phyloP scores from a whole-genome alignment of 345 rosid genomes.

The Populus pruinosa region DNA sequence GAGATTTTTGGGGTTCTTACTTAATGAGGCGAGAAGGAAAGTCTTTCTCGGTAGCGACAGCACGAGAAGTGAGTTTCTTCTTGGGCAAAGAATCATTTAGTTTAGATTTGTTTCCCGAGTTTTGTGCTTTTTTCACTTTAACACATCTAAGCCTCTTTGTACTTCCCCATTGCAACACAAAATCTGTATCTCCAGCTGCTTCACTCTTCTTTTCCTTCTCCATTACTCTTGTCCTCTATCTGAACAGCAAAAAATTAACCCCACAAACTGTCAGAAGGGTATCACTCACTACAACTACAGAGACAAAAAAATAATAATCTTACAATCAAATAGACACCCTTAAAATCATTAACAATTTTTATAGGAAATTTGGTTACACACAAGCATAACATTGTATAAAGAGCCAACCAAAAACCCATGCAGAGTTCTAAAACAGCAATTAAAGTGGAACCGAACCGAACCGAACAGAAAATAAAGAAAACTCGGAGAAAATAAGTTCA shows the following conservation, averaged over 20 bases:
- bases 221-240: constrained; percentile 11
- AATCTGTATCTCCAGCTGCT: constrained; percentile 62
- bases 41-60: constrained; percentile 44
- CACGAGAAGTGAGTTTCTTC: constrained; percentile 51
- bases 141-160: constrained; percentile 81
- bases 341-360: background rate
- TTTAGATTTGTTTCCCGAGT: constrained; percentile 40
- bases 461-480: background rate
- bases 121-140: constrained; percentile 64
- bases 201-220: constrained; percentile 57
- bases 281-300: background rate
- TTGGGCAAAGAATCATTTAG: constrained; percentile 43
- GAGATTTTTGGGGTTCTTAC: constrained; percentile 32
- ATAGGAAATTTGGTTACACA: background rate
- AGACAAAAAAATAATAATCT: background rate
- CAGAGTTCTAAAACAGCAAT: background rate
- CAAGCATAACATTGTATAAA: background rate
- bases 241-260: background rate
- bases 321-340: background rate
- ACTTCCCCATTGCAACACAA: constrained; percentile 88
- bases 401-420: background rate
- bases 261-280: background rate
- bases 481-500: background rate
- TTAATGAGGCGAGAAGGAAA: constrained; percentile 52
- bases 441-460: background rate